Conservation (phyloP, 805 yeast species). For the Hanseniaspora singularis region DNA sequence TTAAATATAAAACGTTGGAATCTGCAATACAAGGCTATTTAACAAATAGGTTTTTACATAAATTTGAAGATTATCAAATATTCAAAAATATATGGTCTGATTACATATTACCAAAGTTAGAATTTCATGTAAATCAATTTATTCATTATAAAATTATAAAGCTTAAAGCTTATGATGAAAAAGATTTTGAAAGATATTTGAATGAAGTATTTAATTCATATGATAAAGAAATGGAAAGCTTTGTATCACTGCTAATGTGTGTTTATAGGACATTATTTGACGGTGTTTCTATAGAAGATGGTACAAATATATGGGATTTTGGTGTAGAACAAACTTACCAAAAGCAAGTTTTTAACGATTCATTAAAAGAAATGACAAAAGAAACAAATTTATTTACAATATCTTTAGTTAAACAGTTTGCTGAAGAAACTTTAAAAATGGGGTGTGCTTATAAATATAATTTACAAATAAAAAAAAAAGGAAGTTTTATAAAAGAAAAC, state of each 20-base stretch:
- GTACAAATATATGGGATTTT: not conserved
- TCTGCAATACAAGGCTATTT: constrained; percentile 1
- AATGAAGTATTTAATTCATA: not conserved
- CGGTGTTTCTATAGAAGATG: constrained; percentile 5
- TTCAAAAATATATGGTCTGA: constrained; percentile 21
- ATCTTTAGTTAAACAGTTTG: not conserved
- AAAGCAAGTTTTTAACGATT: not conserved
- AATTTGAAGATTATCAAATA: not conserved
- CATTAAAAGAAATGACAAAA: too few relatives aligned
- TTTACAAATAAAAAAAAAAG: constrained; percentile 1
- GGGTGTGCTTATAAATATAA: constrained; percentile 11
- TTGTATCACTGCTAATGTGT: not conserved
- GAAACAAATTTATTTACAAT: constrained; percentile 1
- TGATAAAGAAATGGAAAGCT: not conserved
- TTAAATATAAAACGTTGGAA: constrained; percentile 2
- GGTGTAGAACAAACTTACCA: not conserved
- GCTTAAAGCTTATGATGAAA: constrained; percentile 10
- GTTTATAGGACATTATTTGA: constrained; percentile 13
- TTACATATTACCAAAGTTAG: constrained; percentile 19
- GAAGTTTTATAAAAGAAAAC: not conserved
- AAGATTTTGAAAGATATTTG: constrained; percentile 2
- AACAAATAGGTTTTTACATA: constrained; percentile 7
- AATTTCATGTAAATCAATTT: constrained; percentile 19
- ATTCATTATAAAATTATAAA: constrained; percentile 9
- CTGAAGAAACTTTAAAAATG: constrained; percentile 2